Base-by-base conservation (phyloP, 768 basidiomycete genomes). In the Tulasnella sp. region DNA sequence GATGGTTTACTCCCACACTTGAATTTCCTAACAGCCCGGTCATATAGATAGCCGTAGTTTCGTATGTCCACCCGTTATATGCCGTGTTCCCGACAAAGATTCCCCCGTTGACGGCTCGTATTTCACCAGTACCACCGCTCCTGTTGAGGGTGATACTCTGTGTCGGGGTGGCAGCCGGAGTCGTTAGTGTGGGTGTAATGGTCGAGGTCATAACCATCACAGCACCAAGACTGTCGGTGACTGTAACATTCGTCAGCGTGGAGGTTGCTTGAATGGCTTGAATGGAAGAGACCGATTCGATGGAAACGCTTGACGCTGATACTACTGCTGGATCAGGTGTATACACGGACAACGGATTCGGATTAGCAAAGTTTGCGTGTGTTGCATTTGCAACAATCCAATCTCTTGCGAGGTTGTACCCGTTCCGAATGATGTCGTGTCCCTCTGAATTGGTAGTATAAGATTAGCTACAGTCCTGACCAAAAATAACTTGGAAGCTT, bases 361-460 rank as follows among this genome's bases (percentile, higher is more conserved):
- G 45, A 45, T 37, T n/a, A 35, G 29, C 2, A 28, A 45, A 10
- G 63, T 37, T 55, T 66, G 67, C 20, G 71, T 67, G 19, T 66
- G 89, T 90, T 20, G 83, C 79, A 61, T 90, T 90, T 19, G 83
- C 86, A 22, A 92, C 68, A n/a, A 93, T 66, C 71, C 76, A 83
- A 61, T 95, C 89, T 22, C 90, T 79, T 50, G 13, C 22, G 45
- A 34, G 25, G 31, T 57, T 60, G 33, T 27, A 88, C 64, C 88
- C 89, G 53, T 90, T 74, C 5, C 68, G 66, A 16, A 84, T 61
- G 61, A 91, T 85, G 58, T 85, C 78, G 63, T 90, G 86, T 20
- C 67, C 59, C 19, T 68, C 79, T 78, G 52, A 31, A 16, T 58
- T 42, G 20, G 35, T 20, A 35, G 45, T 15, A 4, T 24, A 5